Evolutionary conservation across 805 yeast genomes (phyloP), one percentile per base, ranked within the genome.

Genomic region (Lachancea kluyveri): DNA sequence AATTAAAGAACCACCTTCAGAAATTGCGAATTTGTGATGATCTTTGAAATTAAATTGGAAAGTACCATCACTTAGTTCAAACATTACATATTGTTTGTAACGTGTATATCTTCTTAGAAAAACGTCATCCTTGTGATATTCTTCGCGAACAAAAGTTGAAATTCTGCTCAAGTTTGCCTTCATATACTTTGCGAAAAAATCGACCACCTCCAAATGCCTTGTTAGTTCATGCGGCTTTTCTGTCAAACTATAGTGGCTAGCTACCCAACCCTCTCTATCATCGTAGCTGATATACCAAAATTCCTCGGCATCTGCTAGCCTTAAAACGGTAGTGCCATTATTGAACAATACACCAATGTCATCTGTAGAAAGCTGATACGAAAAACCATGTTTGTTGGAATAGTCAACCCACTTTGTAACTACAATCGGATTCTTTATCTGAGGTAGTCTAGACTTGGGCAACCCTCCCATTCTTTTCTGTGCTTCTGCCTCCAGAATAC

Each of bases 361-460:
- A 38, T 90, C 92, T 27, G 87, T 82, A 13, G 90, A 83, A 36
- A 92, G 64, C 54, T 92, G 95, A 57, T 90, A 92, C 4, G 96
- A 84, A 52, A 92, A 79, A 1, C 98, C 98, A 59, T 90, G 94
- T 57, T 82, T 86, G 62, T 88, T 87, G 17, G 96, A 82, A 56
- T 90, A 92, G 56, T 92, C 99, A 17, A 94, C 97, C 99, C 99
- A 92, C 55, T 90, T 88, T 39, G 94, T 82, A 25, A 90, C 77
- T 39, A 84, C 73, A 12, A 76, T 72, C 8, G 88, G 94, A 41
- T 73, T 70, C 34, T 55, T 57, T 8, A 52, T 40, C 26, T 50
- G 47, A 15, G 59, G 56, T 38, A 48, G 43, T 33, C 53, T 42
- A 25, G 54, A 44, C 31, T 38, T 53, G 23, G 60, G 59, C 35